phyloP scores from a whole-genome alignment of 2,329 filamentous ascomycete genomes.

The Colletotrichum camelliae region DNA sequence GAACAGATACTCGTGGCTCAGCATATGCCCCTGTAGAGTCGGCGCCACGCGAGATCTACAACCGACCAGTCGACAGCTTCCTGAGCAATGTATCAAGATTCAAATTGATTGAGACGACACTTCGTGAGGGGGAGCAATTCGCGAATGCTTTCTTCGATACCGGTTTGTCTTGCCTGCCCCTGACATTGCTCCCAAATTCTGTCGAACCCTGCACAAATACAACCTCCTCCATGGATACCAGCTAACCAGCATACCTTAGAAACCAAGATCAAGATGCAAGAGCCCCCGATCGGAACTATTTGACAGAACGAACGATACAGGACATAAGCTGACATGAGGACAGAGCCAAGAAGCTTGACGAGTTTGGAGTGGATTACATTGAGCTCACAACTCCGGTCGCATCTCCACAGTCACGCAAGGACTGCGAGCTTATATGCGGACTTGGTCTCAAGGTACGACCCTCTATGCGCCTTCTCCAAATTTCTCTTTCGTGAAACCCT shows the following conservation, averaged over 20 bases:
- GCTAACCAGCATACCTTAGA: conserved; percentile 26
- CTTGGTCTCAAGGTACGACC: conserved; percentile 66
- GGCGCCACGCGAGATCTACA: not conserved
- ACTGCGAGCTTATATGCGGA: conserved; percentile 93
- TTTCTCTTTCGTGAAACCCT: too few species aligned
- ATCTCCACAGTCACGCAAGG: conserved; percentile 81
- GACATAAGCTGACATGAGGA: not conserved
- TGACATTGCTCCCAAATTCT: too few species aligned
- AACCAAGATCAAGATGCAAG: conserved; percentile 72
- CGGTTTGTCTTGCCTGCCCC: conserved; percentile 24
- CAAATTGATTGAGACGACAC: conserved; percentile 75
- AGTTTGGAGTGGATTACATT: conserved; percentile 91
- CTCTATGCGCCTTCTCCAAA: too few species aligned
- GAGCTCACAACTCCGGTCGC: conserved; percentile 87
- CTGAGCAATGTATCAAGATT: conserved; percentile 72
- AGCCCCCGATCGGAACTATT: too few species aligned
- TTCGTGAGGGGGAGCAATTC: conserved; percentile 84
- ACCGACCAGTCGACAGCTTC: conserved; percentile 73
- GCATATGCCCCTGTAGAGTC: not conserved
- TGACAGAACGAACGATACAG: too few species aligned
- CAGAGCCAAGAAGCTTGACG: conserved; percentile 61
- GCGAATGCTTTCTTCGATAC: conserved; percentile 81
- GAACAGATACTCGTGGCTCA: not conserved
- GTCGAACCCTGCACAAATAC: too few species aligned
- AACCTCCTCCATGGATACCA: too few species aligned